A percentile compares a stretch with the other conserved stretches of the same genome.
phyloP scores from a whole-genome alignment of 192 early-diverging fungal species.

The Entomortierella lignicola region DNA sequence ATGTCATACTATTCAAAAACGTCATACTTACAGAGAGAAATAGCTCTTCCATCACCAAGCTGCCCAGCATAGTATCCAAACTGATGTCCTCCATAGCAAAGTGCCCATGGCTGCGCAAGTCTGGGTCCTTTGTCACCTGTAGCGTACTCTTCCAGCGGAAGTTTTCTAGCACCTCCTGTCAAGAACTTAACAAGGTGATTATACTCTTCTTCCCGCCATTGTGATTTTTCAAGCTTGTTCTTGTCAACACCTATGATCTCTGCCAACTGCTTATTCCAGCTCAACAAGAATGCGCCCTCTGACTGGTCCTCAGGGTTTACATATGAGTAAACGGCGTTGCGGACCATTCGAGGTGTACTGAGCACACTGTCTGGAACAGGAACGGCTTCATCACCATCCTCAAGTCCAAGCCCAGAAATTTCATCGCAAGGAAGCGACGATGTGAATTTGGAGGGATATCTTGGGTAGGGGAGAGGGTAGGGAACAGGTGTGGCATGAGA shows the following conservation, averaged over 20 bases:
- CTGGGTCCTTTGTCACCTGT: conserved; percentile 24
- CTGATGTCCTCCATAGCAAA: conserved; percentile 80
- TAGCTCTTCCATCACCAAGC: conserved; percentile 89
- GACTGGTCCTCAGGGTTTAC: conserved; percentile 58
- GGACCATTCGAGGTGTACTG: conserved; percentile 49
- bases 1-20: neutral
- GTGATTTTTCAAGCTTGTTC: conserved; percentile 40
- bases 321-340: conserved; percentile 55
- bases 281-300: conserved; percentile 23
- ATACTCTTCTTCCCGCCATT: conserved; percentile 33
- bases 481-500: conserved; percentile 18
- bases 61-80: conserved; percentile 79
- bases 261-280: conserved; percentile 42
- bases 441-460: conserved; percentile 42
- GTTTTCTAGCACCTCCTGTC: conserved; percentile 26
- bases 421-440: conserved; percentile 51
- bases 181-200: conserved; percentile 47
- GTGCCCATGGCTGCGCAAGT: conserved; percentile 71
- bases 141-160: conserved; percentile 55
- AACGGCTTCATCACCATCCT: conserved; percentile 21
- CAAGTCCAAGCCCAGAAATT: conserved; percentile 32
- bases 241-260: conserved; percentile 28
- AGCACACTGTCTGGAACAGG: conserved; percentile 38
- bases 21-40: conserved; percentile 75
- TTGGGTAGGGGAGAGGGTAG: conserved; percentile 23